Conservation (phyloP, 768 basidiomycete species). For the Trichaptum fuscoviolaceum region DNA sequence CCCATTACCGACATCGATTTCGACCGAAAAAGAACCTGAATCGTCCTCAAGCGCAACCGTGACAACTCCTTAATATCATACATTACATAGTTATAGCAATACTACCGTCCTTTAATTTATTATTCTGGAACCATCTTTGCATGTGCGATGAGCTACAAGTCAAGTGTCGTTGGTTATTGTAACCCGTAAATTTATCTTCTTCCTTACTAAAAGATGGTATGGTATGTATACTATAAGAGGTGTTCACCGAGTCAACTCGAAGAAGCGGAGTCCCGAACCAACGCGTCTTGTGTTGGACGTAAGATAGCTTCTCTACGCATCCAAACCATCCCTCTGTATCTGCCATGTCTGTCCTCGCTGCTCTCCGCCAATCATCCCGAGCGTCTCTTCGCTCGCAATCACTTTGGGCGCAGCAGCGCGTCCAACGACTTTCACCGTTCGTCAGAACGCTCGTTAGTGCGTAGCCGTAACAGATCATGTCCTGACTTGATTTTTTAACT, state of each 20-base stretch:
- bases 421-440: conserved; percentile 25
- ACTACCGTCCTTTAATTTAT: neutral
- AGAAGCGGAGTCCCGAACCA: neutral
- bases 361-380: conserved; percentile 26
- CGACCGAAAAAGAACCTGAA: neutral
- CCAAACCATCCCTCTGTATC: neutral
- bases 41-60: neutral
- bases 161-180: neutral
- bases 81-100: neutral
- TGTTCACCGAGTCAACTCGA: neutral
- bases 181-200: neutral
- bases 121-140: neutral
- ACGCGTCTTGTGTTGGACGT: neutral
- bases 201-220: neutral
- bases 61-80: neutral
- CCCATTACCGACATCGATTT: neutral
- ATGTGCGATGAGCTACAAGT: neutral
- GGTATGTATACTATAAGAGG: conserved; percentile 2
- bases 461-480: conserved; percentile 23
- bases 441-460: conserved; percentile 57
- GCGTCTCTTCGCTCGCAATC: conserved; percentile 18
- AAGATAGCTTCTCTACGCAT: neutral
- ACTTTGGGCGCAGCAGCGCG: conserved; percentile 18
- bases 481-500: neutral
- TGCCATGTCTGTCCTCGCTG: conserved; percentile 8